phyloP scores from a whole-genome alignment of 805 yeast species.

The Starmerella scarabaei region DNA sequence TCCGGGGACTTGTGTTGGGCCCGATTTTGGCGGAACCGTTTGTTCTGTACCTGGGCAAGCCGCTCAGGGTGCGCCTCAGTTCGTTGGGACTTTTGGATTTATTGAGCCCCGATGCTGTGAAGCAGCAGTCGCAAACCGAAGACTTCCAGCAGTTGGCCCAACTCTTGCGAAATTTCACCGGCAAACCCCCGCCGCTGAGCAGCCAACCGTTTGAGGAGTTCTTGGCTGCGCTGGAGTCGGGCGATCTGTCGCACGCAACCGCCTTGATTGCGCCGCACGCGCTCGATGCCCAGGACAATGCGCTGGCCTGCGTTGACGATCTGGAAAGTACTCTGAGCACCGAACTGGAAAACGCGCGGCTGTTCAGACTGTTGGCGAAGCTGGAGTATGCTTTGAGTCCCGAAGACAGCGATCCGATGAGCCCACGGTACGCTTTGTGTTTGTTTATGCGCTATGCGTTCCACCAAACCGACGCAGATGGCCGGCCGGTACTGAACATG shows the following conservation, averaged over 20 bases:
- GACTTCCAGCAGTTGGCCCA: constrained; percentile 53
- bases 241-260: constrained; percentile 13
- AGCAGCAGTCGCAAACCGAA: constrained; percentile 32
- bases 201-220: constrained; percentile 19
- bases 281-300: constrained; percentile 18
- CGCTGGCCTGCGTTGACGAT: constrained; percentile 21
- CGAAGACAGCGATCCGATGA: constrained; percentile 52
- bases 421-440: constrained; percentile 57
- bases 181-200: constrained; percentile 35
- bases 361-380: constrained; percentile 72
- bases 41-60: constrained; percentile 58
- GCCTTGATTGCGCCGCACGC: constrained; percentile 21
- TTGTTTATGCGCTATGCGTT: constrained; percentile 75
- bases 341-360: constrained; percentile 79
- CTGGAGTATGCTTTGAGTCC: constrained; percentile 67
- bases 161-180: constrained; percentile 28
- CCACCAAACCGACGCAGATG: constrained; percentile 67
- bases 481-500: constrained; percentile 67
- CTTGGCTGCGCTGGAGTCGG: constrained; percentile 17
- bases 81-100: constrained; percentile 64
- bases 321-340: constrained; percentile 35
- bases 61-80: constrained; percentile 57
- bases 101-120: constrained; percentile 27
- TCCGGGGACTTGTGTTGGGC: constrained; percentile 49
- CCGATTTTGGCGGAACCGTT: constrained; percentile 44